Evolutionary conservation across 163 green algal species (phyloP).

Genomic region (Prototheca cutis): DNA sequence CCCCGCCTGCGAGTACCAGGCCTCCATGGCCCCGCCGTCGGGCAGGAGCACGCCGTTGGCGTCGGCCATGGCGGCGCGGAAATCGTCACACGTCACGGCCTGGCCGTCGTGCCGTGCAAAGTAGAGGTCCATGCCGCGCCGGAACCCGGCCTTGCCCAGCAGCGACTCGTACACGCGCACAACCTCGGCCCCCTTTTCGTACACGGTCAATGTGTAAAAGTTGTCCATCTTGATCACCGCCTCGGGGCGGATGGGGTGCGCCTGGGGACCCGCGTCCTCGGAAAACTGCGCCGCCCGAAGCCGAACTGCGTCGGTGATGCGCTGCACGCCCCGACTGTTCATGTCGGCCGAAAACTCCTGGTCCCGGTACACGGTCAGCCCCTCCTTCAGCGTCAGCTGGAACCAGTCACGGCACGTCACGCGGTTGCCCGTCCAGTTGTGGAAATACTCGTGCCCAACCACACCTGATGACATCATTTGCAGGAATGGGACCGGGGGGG

Average conservation of each 20-base stretch:
- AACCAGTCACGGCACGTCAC: constrained; percentile 98
- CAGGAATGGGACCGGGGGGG: too few species aligned
- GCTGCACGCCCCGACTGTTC: constrained; percentile 84
- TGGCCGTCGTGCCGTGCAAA: constrained; percentile 89
- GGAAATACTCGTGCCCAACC: constrained; percentile 76
- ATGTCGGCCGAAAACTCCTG: constrained; percentile 91
- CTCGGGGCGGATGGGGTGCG: constrained; percentile 92
- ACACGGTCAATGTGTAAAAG: constrained; percentile 94
- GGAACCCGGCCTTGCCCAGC: constrained; percentile 88
- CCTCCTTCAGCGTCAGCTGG: constrained; percentile 98
- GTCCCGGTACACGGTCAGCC: constrained; percentile 92
- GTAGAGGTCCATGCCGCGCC: constrained; percentile 94
- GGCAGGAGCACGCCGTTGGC: constrained; percentile 82
- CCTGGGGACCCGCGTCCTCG: constrained; percentile 79
- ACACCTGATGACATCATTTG: too few species aligned
- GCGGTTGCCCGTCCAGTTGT: constrained; percentile 79
- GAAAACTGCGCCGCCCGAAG: constrained; percentile 70
- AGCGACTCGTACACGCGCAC: constrained; percentile 91
- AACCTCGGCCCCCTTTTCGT: constrained; percentile 96
- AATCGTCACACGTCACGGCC: constrained; percentile 98
- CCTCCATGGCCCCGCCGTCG: constrained; percentile 46
- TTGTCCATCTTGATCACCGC: constrained; percentile 99
- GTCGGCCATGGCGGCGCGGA: constrained; percentile 89
- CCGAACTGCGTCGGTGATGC: constrained; percentile 78
- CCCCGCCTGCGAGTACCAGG: constrained; percentile 79